phyloP scores from a whole-genome alignment of 306 rosid species.

The Ziziphus jujuba region DNA sequence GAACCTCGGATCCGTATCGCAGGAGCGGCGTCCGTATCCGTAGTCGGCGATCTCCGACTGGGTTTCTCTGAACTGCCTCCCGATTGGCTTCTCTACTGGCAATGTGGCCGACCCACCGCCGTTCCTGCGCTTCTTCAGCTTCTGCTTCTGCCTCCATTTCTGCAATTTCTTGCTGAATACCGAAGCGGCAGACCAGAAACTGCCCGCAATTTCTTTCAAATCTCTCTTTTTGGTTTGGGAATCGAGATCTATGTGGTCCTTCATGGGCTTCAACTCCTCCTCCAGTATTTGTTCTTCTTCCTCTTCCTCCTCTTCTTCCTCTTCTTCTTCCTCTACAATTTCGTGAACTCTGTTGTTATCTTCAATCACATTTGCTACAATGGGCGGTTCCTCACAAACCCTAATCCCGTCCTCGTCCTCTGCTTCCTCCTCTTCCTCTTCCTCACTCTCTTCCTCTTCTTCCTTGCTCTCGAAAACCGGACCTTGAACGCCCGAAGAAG shows the following conservation, averaged over 20 bases:
- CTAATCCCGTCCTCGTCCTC: constrained; percentile 34
- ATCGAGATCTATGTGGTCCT: constrained; percentile 93
- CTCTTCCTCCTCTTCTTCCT: constrained; percentile 10
- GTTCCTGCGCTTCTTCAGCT: constrained; percentile 75
- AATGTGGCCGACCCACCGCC: constrained; percentile 75
- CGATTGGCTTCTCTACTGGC: constrained; percentile 93
- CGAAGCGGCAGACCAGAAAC: constrained; percentile 97
- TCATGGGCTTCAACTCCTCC: constrained; percentile 74
- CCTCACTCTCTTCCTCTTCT: constrained; percentile 37
- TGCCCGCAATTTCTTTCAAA: constrained; percentile 86
- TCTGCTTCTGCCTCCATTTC: constrained; percentile 99
- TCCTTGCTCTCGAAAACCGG: constrained; percentile 61
- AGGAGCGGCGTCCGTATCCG: constrained; percentile 92
- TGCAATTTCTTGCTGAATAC: constrained; percentile 95
- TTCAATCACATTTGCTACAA: constrained; percentile 45
- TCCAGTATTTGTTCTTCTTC: constrained; percentile 22
- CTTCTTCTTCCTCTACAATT: constrained; percentile 60
- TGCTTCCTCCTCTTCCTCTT: constrained; percentile 18
- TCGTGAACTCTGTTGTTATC: constrained; percentile 51
- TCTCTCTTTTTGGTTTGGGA: constrained; percentile 82
- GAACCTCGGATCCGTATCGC: constrained; percentile 96
- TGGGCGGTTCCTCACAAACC: constrained; percentile 46
- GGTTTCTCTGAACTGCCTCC: constrained; percentile 87
- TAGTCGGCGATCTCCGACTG: constrained; percentile 99
- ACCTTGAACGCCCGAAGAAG: constrained; percentile 50